Evolutionary conservation across 2,329 filamentous ascomycete genomes (phyloP).

Genomic region (Aspergillus piperis): DNA sequence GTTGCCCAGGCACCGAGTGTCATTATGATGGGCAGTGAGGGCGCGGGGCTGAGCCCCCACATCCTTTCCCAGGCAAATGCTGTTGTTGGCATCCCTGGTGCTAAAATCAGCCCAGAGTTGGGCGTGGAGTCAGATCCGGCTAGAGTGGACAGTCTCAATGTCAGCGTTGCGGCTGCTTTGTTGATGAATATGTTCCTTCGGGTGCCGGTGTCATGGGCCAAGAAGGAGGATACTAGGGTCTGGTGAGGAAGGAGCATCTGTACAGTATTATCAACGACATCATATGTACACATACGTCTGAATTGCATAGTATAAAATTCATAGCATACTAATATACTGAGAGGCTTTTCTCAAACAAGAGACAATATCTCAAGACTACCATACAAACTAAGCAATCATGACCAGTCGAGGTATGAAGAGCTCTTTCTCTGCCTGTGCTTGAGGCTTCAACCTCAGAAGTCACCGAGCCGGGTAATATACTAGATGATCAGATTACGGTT

Average conservation of each 20-base stretch:
- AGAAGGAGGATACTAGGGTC: slow-evolving; percentile 17
- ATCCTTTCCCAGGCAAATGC: slow-evolving; percentile 67
- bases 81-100: slow-evolving; percentile 63
- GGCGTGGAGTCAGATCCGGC: slow-evolving; percentile 43
- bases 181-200: slow-evolving; percentile 53
- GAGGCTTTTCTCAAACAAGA: too few relatives aligned
- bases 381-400: too few relatives aligned
- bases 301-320: background rate
- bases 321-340: too few relatives aligned
- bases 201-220: slow-evolving; percentile 31
- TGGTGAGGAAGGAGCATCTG: background rate
- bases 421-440: too few relatives aligned
- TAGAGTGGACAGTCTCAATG: slow-evolving; percentile 85
- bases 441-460: too few relatives aligned
- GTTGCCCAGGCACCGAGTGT: slow-evolving; percentile 67
- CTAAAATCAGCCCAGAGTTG: slow-evolving; percentile 46
- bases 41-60: slow-evolving; percentile 66
- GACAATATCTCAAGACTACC: too few relatives aligned
- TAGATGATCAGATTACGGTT: too few relatives aligned
- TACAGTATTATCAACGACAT: slow-evolving; percentile 1
- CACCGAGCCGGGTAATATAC: background rate
- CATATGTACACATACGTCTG: background rate
- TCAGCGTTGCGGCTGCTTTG: slow-evolving; percentile 81
- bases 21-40: slow-evolving; percentile 81
- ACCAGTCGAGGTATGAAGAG: too few relatives aligned